Evolutionary conservation across 2,329 filamentous ascomycete species (phyloP), one percentile per base, ranked within the genome.

Genomic region (Trichoderma brevicompactum): DNA sequence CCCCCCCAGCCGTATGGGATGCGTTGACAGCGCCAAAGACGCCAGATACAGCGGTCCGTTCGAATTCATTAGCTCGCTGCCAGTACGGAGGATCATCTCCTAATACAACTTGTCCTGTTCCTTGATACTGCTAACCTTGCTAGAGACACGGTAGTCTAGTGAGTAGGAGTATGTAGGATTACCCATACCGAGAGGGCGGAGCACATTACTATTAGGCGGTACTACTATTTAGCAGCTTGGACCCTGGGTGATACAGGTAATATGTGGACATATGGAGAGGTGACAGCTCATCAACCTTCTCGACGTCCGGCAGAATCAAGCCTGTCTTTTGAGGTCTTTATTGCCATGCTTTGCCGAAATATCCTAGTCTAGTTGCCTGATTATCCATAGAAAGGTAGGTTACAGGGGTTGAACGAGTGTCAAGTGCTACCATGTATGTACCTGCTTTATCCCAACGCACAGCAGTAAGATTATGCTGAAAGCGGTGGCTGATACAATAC

Each of bases 41-140:
- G 48, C 13, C 46, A 61, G 40, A 23, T 63, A 46, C 60, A 63
- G 60, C 60, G 60, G 60, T 38, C 60, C 49, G 49, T 38, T 2
- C 38, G 34, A 41, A 12, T 48, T 17, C 44, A 7, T 28, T 34
- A 50, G 23, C 36, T 7, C 36, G 7, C 48, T 50, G 28, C 15
- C 12, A 12, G 28, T 28, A 28, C 23, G 23, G 23, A n/a, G n/a
- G 23, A 28, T 28, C 23, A 28, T 28, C 23, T 46, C 17, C 7
- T 46, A 46, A 3, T 23, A 28, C 23, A 28, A 28, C 23, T 28
- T 28, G 23, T 28, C 23, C 23, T 28, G 23, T 28, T 28, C 23
- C 23, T 28, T 28, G 23, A 28, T 28, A 28, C 23, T 28, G 23
- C 23, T 28, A 28, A 28, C 23, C 23, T 28, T 28, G 23, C 2